Conservation (phyloP, 805 yeast species). For the Yamadazyma akitaensis region DNA sequence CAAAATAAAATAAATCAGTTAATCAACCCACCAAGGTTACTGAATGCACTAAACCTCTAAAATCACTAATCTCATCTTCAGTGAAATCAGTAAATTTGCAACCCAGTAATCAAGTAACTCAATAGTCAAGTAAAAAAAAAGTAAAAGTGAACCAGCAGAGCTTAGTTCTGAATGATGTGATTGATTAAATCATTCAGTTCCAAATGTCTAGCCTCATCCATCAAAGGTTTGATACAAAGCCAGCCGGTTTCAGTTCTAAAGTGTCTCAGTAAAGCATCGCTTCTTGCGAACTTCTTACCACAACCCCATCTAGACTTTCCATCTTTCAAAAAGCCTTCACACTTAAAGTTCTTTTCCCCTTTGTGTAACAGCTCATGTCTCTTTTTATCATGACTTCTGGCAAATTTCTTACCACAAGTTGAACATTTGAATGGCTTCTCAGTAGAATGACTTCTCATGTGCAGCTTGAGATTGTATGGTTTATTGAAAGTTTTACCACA, state of each 20-base stretch:
- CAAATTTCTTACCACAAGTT: constrained; percentile 65
- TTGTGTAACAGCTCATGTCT: constrained; percentile 75
- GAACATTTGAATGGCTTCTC: constrained; percentile 70
- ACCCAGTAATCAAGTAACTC: neutral
- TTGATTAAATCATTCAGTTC: constrained; percentile 18
- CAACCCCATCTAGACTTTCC: constrained; percentile 70
- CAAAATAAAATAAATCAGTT: too few relatives aligned
- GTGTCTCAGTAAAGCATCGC: constrained; percentile 75
- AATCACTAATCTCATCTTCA: too few relatives aligned
- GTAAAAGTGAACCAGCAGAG: too few relatives aligned
- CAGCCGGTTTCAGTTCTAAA: constrained; percentile 75
- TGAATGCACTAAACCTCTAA: too few relatives aligned
- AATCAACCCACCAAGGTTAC: too few relatives aligned
- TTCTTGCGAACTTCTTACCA: constrained; percentile 67
- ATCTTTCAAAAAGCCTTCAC: constrained; percentile 59
- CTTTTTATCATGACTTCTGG: constrained; percentile 72
- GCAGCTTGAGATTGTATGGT: constrained; percentile 49
- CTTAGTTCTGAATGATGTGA: constrained; percentile 3
- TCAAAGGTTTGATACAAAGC: constrained; percentile 61
- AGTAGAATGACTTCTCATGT: constrained; percentile 53
- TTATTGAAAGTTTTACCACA: constrained; percentile 47
- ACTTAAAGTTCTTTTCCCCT: constrained; percentile 66
- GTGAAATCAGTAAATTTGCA: too few relatives aligned
- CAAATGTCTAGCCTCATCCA: constrained; percentile 51
- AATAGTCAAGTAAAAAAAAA: too few relatives aligned